A percentile compares a stretch with the other conserved stretches of the same genome.
These are phyloP conservation scores for Chrysoporthe cubensis DNA, from an alignment of 2,329 filamentous ascomycete genomes.

Conservation along the genomic window DNA sequence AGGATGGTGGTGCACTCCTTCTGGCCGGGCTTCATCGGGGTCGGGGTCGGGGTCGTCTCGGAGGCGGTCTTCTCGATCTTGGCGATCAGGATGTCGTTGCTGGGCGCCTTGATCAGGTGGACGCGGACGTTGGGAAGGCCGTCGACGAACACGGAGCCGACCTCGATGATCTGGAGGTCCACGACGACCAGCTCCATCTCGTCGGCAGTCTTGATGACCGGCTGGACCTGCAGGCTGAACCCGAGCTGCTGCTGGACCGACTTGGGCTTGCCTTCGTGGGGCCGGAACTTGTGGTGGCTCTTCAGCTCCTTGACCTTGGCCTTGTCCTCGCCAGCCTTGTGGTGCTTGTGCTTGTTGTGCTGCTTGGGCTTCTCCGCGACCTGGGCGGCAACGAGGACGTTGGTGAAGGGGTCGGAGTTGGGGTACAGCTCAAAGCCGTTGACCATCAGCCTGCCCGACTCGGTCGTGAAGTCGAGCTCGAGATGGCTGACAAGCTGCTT, in stretches of 20 bases:
- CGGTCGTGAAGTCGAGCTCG: slow-evolving; percentile 58
- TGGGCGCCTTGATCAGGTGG: slow-evolving; percentile 63
- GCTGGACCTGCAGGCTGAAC: slow-evolving; percentile 51
- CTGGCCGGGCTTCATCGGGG: slow-evolving; percentile 37
- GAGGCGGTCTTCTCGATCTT: slow-evolving; percentile 46
- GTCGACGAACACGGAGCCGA: slow-evolving; percentile 59
- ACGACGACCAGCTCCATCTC: slow-evolving; percentile 58
- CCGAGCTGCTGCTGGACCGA: slow-evolving; percentile 45
- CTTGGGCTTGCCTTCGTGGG: slow-evolving; percentile 32
- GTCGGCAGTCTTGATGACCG: slow-evolving; percentile 52
- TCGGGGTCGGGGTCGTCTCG: slow-evolving; percentile 29
- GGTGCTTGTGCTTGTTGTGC: slow-evolving; percentile 33
- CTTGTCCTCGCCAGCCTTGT: slow-evolving; percentile 30
- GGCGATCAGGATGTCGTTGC: slow-evolving; percentile 59
- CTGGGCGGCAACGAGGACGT: slow-evolving; percentile 51
- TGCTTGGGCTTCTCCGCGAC: slow-evolving; percentile 41
- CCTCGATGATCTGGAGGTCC: slow-evolving; percentile 62
- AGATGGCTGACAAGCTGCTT: slow-evolving; percentile 45
- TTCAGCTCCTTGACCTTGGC: slow-evolving; percentile 29
- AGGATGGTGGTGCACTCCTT: slow-evolving; percentile 48
- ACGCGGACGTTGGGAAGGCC: slow-evolving; percentile 61
- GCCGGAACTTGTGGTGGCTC: slow-evolving; percentile 30
- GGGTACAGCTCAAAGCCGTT: slow-evolving; percentile 67
- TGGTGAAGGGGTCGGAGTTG: slow-evolving; percentile 49
- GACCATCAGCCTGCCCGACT: slow-evolving; percentile 54